Percentiles rank a stretch among this genome's conserved stretches.
Conservation (phyloP, 345 rosid genomes). For the Lepidium aucheri region DNA sequence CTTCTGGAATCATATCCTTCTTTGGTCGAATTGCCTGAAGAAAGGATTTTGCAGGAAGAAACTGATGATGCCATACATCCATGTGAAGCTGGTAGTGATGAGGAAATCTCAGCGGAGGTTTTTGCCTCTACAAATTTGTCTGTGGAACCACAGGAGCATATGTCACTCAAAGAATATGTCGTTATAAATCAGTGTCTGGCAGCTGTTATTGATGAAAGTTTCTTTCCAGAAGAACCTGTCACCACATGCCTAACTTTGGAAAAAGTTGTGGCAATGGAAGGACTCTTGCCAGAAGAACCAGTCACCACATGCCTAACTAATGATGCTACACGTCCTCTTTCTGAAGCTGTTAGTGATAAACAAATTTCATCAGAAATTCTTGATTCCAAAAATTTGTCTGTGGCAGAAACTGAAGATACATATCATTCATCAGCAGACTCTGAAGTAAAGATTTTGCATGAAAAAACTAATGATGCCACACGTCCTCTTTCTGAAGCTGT, state of each 20-base stretch:
- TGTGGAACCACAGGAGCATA: not conserved
- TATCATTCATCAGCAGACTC: too few species aligned
- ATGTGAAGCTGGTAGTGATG: constrained; percentile 9
- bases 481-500: too few species aligned
- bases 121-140: not conserved
- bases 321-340: not conserved
- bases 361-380: too few species aligned
- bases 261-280: not conserved
- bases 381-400: too few species aligned
- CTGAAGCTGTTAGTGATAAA: too few species aligned
- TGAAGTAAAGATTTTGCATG: too few species aligned
- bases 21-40: not conserved
- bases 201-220: constrained; percentile 2
- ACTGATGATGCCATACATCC: not conserved
- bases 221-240: constrained; percentile 9
- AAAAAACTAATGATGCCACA: too few species aligned
- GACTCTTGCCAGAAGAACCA: not conserved
- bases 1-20: not conserved
- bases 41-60: constrained; percentile 4
- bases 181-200: not conserved
- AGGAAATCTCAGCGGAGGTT: not conserved
- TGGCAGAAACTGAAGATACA: too few species aligned
- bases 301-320: too few species aligned
- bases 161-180: not conserved
- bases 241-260: constrained; percentile 3